Conservation (phyloP, 805 yeast genomes). For the Metschnikowia baotianmanensis region DNA sequence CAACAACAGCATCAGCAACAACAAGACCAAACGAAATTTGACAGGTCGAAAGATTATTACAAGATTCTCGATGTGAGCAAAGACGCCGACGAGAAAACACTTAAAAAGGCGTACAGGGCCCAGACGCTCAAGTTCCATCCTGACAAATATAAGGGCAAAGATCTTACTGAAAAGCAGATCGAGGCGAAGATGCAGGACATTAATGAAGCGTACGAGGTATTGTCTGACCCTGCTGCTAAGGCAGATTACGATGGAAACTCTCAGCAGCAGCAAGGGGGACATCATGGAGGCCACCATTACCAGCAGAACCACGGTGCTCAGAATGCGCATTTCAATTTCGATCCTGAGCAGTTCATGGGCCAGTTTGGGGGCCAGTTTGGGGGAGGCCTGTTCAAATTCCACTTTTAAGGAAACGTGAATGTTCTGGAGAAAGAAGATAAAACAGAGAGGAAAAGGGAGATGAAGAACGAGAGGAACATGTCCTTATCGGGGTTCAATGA, state of each 20-base stretch:
- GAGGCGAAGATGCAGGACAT: slow-evolving; percentile 88
- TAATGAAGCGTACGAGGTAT: slow-evolving; percentile 87
- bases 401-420: background rate
- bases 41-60: slow-evolving; percentile 68
- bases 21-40: slow-evolving; percentile 27
- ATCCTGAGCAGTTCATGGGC: slow-evolving; percentile 17
- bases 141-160: slow-evolving; percentile 75
- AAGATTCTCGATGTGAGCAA: slow-evolving; percentile 66
- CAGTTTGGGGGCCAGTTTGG: slow-evolving; percentile 17
- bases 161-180: slow-evolving; percentile 61
- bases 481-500: too few relatives aligned
- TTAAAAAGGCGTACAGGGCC: slow-evolving; percentile 77
- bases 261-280: slow-evolving; percentile 11
- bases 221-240: slow-evolving; percentile 63
- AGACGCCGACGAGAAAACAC: slow-evolving; percentile 67
- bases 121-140: slow-evolving; percentile 86
- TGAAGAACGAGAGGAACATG: too few relatives aligned
- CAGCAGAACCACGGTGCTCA: slow-evolving; percentile 10
- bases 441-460: background rate
- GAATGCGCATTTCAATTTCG: slow-evolving; percentile 11
- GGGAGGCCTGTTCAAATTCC: slow-evolving; percentile 4
- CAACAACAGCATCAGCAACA: slow-evolving; percentile 33
- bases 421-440: background rate
- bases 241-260: slow-evolving; percentile 62
- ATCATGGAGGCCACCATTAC: slow-evolving; percentile 11